phyloP scores from a whole-genome alignment of 2,329 filamentous ascomycete genomes.

The Fusarium liriodendri region DNA sequence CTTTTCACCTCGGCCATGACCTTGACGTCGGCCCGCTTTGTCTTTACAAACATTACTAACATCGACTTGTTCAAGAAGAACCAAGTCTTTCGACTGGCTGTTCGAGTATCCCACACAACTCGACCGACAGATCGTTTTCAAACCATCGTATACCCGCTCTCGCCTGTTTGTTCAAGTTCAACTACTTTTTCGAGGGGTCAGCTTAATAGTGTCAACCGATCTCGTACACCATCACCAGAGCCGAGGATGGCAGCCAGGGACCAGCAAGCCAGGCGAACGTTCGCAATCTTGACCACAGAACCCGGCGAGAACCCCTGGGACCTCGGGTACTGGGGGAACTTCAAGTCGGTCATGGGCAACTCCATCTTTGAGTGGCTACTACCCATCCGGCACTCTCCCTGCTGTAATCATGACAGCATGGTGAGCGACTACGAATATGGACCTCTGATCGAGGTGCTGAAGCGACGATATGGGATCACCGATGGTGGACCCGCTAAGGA shows the following conservation, averaged over 20 bases:
- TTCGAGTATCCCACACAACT: slow-evolving; percentile 71
- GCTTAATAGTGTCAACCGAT: slow-evolving; percentile 2
- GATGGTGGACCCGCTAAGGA: slow-evolving; percentile 17
- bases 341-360: slow-evolving; percentile 82
- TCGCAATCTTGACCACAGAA: slow-evolving; percentile 81
- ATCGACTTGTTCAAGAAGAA: slow-evolving; percentile 79
- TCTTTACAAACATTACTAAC: slow-evolving; percentile 81
- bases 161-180: slow-evolving; percentile 21
- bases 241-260: slow-evolving; percentile 50
- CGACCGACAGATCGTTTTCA: slow-evolving; percentile 55
- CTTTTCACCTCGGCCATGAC: slow-evolving; percentile 87
- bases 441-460: slow-evolving; percentile 67
- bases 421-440: slow-evolving; percentile 78
- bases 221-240: slow-evolving; percentile 25
- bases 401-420: slow-evolving; percentile 72
- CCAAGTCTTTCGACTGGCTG: slow-evolving; percentile 78
- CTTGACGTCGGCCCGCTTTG: slow-evolving; percentile 75
- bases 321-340: slow-evolving; percentile 76
- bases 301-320: slow-evolving; percentile 89
- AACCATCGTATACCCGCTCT: slow-evolving; percentile 70
- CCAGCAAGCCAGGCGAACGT: slow-evolving; percentile 69
- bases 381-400: slow-evolving; percentile 80
- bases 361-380: slow-evolving; percentile 81
- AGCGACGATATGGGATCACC: slow-evolving; percentile 51
- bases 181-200: slow-evolving; percentile 7